Percentiles rank a stretch among this genome's conserved stretches.
Conservation (phyloP, 2,329 filamentous ascomycete genomes). For the Sclerotiophoma versabilis region DNA sequence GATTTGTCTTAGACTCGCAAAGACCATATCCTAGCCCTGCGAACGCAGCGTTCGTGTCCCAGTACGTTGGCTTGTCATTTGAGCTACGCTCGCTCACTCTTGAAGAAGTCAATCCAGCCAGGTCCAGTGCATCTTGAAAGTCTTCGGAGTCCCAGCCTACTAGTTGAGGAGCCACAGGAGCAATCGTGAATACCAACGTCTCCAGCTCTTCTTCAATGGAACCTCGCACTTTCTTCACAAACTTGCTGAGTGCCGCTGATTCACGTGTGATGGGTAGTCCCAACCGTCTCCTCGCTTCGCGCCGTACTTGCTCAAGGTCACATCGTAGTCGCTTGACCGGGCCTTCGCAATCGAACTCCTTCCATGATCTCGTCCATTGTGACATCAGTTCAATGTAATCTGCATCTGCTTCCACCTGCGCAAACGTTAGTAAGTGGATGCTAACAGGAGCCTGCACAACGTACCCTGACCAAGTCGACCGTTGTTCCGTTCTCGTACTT, state of each 20-base stretch:
- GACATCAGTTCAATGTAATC: conserved; percentile 34
- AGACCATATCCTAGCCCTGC: conserved; percentile 25
- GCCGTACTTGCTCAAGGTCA: conserved; percentile 9
- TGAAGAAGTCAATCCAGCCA: conserved; percentile 22
- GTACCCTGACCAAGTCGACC: conserved; percentile 29
- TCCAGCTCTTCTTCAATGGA: conserved; percentile 26
- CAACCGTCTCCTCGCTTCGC: conserved; percentile 15
- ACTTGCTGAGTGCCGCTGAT: conserved; percentile 23
- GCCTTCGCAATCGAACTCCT: conserved; percentile 11
- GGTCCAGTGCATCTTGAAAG: conserved; percentile 26
- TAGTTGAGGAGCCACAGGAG: conserved; percentile 27
- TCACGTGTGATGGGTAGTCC: conserved; percentile 24
- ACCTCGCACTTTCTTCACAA: conserved; percentile 24
- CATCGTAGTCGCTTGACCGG: conserved; percentile 8
- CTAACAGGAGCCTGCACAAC: neutral
- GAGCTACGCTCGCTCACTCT: too few species aligned
- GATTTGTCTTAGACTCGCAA: conserved; percentile 20
- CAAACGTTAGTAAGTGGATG: neutral
- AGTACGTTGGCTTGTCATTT: conserved; percentile 12
- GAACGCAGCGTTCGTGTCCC: conserved; percentile 31
- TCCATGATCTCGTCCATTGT: conserved; percentile 25
- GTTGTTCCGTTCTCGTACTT: conserved; percentile 34
- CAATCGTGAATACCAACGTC: conserved; percentile 19
- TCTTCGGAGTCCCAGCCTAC: conserved; percentile 17
- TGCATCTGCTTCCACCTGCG: conserved; percentile 26